Conservation (phyloP, 2,329 filamentous ascomycete species). For the Colletotrichum sp. region DNA sequence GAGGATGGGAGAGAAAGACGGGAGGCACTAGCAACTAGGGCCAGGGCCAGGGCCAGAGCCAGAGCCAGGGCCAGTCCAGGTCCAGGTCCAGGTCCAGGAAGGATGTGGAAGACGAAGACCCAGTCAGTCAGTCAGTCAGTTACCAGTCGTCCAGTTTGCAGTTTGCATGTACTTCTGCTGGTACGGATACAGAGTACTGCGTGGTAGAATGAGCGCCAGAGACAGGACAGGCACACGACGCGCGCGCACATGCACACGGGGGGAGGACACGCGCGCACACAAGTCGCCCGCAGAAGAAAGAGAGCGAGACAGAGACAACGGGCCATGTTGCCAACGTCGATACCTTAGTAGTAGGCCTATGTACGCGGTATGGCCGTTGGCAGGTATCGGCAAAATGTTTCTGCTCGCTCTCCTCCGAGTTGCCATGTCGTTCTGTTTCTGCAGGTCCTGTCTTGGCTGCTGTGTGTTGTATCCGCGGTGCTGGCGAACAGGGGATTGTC, state of each 20-base stretch:
- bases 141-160: not conserved
- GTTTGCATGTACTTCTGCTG: not conserved
- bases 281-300: not conserved
- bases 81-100: not conserved
- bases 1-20: constrained; percentile 2
- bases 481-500: not conserved
- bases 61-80: not conserved
- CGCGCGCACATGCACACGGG: not conserved
- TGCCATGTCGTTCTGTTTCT: not conserved
- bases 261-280: not conserved
- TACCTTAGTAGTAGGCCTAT: not conserved
- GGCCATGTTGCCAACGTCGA: not conserved
- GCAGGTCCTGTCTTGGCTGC: not conserved
- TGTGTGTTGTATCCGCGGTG: not conserved
- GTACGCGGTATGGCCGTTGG: not conserved
- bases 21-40: not conserved
- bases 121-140: not conserved
- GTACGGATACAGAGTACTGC: not conserved
- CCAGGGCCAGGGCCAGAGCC: not conserved
- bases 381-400: not conserved
- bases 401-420: not conserved
- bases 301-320: not conserved
- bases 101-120: not conserved
- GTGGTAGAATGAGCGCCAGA: not conserved
- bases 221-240: not conserved